These are phyloP conservation scores for Mrakia gelida DNA, from an alignment of 768 basidiomycete genomes.

Conservation along the genomic window DNA sequence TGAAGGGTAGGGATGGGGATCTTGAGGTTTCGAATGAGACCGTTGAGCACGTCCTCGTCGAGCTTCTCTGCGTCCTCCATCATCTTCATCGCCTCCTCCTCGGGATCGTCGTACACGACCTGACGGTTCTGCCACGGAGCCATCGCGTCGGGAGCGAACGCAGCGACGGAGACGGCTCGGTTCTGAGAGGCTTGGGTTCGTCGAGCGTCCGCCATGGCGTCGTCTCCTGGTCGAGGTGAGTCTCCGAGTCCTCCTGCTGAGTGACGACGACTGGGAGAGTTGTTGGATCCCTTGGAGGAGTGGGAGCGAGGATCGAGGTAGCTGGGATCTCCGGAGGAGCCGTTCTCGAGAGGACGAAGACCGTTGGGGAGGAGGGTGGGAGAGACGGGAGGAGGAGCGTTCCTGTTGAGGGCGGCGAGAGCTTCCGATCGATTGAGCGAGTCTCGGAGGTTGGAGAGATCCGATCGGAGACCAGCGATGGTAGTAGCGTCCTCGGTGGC, in stretches of 20 bases:
- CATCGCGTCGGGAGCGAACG: slow-evolving; percentile 45
- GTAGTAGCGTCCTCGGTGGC: slow-evolving; percentile 71
- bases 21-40: slow-evolving; percentile 84
- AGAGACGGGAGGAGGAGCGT: slow-evolving; percentile 79
- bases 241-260: slow-evolving; percentile 39
- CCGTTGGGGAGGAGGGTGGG: slow-evolving; percentile 54
- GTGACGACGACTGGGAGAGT: slow-evolving; percentile 27
- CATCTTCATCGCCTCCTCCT: slow-evolving; percentile 89
- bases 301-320: slow-evolving; percentile 1
- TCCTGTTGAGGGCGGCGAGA: slow-evolving; percentile 72
- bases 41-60: slow-evolving; percentile 88
- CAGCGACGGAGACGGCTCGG: slow-evolving; percentile 75
- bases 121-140: slow-evolving; percentile 38
- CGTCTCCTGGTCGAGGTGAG: slow-evolving; percentile 48
- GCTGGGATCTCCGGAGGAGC: slow-evolving; percentile 45
- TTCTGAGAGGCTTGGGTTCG: slow-evolving; percentile 66
- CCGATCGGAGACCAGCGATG: slow-evolving; percentile 81
- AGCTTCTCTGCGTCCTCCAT: slow-evolving; percentile 85
- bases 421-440: slow-evolving; percentile 95
- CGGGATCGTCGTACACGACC: slow-evolving; percentile 73
- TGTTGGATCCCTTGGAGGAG: background rate
- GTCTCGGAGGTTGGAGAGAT: slow-evolving; percentile 86
- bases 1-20: slow-evolving; percentile 85
- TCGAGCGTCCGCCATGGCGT: slow-evolving; percentile 69
- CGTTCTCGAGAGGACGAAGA: slow-evolving; percentile 61